Percentiles rank a stretch among this genome's conserved stretches.
Evolutionary conservation across 306 rosid genomes (phyloP).

Genomic region (Cucumis cinereus): DNA sequence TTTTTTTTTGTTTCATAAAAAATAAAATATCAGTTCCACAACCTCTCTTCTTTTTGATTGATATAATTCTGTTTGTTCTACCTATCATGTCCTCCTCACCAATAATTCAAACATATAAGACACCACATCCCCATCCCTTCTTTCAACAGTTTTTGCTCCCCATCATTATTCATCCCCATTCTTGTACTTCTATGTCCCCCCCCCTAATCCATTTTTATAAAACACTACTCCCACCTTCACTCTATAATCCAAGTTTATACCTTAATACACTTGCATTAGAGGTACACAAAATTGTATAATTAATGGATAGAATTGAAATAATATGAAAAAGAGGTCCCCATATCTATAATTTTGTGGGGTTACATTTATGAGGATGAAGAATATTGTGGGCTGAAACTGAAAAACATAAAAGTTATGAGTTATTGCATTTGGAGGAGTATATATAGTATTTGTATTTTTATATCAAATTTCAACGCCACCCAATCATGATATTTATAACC

Average conservation of each 20-base stretch:
- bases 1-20: constrained; percentile 1
- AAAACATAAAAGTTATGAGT: background rate
- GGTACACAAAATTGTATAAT: too few relatives aligned
- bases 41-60: constrained; percentile 5
- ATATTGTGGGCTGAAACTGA: background rate
- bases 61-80: background rate
- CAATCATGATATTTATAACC: background rate
- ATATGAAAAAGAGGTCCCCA: background rate
- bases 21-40: too few relatives aligned
- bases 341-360: background rate
- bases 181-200: background rate
- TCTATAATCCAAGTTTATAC: too few relatives aligned
- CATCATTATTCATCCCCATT: background rate
- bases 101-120: background rate
- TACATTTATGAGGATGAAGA: background rate
- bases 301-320: too few relatives aligned
- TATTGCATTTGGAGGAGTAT: background rate
- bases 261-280: too few relatives aligned
- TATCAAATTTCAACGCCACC: background rate
- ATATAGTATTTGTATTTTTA: background rate
- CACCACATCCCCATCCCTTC: background rate
- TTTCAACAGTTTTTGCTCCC: background rate
- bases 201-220: too few relatives aligned
- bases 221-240: too few relatives aligned
- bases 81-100: background rate